Base-by-base conservation (phyloP, 2,329 filamentous ascomycete species). In the Cordyceps farinosa region DNA sequence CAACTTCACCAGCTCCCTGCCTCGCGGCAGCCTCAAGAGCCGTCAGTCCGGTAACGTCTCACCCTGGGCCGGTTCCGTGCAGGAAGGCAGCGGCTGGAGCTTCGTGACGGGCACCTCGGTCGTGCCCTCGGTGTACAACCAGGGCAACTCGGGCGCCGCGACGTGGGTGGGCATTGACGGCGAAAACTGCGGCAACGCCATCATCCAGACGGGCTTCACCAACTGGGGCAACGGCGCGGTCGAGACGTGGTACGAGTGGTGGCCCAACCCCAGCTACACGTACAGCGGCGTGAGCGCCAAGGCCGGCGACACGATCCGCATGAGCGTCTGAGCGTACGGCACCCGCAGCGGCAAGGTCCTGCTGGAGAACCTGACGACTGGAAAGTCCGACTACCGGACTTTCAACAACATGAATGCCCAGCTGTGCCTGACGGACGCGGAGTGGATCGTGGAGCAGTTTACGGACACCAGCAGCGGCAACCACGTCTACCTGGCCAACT, bases 361-460 rank as follows among this genome's bases (percentile, higher is more conserved):
- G 5, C 54, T 70, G 27, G 65, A 81, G 65, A 86, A 86, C 70
- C 69, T 76, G 62, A 77, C 76, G 9, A 84, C 77, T 4, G 83
- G 83, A 42, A 69, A 81, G 70, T 77, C 68, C 2, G 82, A 82
- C 45, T 78, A 76, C 27, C 79, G 86, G 74, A 77, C 74, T 5
- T 79, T 86, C 70, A 73, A 67, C 42, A 32, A 42, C 40, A 57
- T 57, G 54, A 48, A 57, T 9, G 42, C 54, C 8, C 6, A 69
- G 40, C 76, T 85, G 42, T 81, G 78, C 68, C 76, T 82, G 66
- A 79, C 80, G 67, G 84, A 85, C 65, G 84, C 82, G 13, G 83
- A 86, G 69, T 87, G 83, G 82, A 85, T 86, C 68, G 81, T 85
- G 34, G 83, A 85, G 73, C 17, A 61, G 42, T 61, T 52, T 29